A percentile compares a stretch with the other conserved stretches of the same genome.
These are phyloP conservation scores for Boletus semigastroideus DNA, from an alignment of 1,284 basidiomycete genomes.

Conservation along the genomic window DNA sequence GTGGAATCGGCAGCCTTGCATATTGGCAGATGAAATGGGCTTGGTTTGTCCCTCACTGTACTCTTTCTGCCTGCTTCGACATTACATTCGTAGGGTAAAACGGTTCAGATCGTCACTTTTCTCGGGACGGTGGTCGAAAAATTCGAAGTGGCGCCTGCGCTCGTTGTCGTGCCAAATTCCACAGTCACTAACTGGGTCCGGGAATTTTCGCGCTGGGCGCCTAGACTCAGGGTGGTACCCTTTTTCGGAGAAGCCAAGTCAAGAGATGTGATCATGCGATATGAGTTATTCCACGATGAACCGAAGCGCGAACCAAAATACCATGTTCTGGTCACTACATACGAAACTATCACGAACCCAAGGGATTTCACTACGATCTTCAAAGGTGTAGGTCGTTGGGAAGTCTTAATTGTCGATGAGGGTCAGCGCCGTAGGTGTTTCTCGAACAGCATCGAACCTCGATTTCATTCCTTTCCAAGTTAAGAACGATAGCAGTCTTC, in stretches of 20 bases:
- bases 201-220: conserved; percentile 94
- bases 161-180: conserved; percentile 94
- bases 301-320: conserved; percentile 59
- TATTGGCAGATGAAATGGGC: conserved; percentile 99
- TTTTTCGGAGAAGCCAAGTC: conserved; percentile 80
- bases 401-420: conserved; percentile 89
- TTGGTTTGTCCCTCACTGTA: conserved; percentile 47
- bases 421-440: conserved; percentile 78
- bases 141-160: conserved; percentile 69
- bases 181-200: conserved; percentile 86
- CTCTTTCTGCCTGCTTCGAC: conserved; percentile 6
- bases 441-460: background rate
- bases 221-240: conserved; percentile 76
- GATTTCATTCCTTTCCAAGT: conserved; percentile 45
- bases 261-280: conserved; percentile 78
- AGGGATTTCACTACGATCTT: conserved; percentile 76
- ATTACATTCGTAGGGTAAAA: conserved; percentile 68
- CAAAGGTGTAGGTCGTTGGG: conserved; percentile 85
- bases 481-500: conserved; percentile 75
- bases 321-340: conserved; percentile 88
- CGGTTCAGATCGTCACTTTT: conserved; percentile 88
- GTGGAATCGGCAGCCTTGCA: conserved; percentile 85
- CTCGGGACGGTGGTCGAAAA: conserved; percentile 72
- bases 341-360: conserved; percentile 70
- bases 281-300: conserved; percentile 74